Base-by-base conservation (phyloP, 2,329 filamentous ascomycete species). In the Stagonosporopsis chrysanthemi region DNA sequence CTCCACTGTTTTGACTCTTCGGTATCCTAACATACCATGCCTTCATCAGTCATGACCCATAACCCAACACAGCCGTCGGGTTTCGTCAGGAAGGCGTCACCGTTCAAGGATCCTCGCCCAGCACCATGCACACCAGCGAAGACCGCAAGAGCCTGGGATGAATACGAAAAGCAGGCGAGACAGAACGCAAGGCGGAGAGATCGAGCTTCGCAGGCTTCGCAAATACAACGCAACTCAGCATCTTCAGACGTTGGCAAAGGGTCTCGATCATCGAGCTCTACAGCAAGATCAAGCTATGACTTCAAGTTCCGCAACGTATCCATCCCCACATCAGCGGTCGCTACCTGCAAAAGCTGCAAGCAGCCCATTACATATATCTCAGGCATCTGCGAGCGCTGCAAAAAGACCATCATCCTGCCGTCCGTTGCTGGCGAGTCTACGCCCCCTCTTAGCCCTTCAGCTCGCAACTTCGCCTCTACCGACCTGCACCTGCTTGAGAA, bases 141-240 rank as follows among this genome's bases (percentile, higher is more conserved):
- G 26, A 74, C 74, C 14, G 71, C 66, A 29, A 65, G 70, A 49
- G 42, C 72, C n/a, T 75, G 71, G 73, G 73, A 76, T 31, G 68
- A 72, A 49, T 74, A 72, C 38, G 74, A 76, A 53, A 70, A 56
- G 54, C 61, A 61, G 36, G 73, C 73, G 9, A 52, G 70, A 15
- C 71, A 75, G 48, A 72, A 70, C 39, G 71, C 66, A 52, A 72
- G 52, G 52, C 66, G 58, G 55, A 67, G 72, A 56, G 70, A 75
- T 11, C 58, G 44, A 12, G 58, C 55, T 36, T 63, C 58, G 8
- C 60, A 61, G 26, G 38, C 56, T 14, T 46, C 54, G 22, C 61
- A 58, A 42, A 60, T 64, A 5, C 62, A 66, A 26, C 61, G 64
- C 45, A 61, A 55, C 62, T 68, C 49, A 62, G 58, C 57, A 44